A percentile compares a stretch with the other conserved stretches of the same genome.
These are phyloP conservation scores for Ophioceras dolichostomum DNA, from an alignment of 2,329 filamentous ascomycete genomes.

Conservation along the genomic window DNA sequence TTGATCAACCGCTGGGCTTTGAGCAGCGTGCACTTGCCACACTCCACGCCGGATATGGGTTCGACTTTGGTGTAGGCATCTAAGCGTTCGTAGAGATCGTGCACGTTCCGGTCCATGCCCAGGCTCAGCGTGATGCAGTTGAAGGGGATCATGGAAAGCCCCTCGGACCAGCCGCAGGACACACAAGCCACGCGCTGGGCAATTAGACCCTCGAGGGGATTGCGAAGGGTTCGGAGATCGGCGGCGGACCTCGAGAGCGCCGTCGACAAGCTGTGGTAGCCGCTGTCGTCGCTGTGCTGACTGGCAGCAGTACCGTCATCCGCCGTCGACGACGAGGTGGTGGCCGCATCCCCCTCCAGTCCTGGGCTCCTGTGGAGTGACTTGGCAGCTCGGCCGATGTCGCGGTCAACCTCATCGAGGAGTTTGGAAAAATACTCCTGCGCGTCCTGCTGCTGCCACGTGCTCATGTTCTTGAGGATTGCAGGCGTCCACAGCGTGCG, in stretches of 20 bases:
- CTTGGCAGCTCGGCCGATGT: conserved; percentile 42
- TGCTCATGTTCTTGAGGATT: conserved; percentile 82
- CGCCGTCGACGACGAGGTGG: not conserved
- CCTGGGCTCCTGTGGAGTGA: conserved; percentile 20
- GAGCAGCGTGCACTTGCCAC: conserved; percentile 77
- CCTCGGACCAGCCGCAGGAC: conserved; percentile 75
- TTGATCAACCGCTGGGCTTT: conserved; percentile 35
- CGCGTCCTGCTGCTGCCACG: conserved; percentile 92
- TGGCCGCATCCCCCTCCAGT: conserved; percentile 22
- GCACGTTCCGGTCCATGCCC: conserved; percentile 45
- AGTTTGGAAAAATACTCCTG: conserved; percentile 95
- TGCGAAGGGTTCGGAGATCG: conserved; percentile 29
- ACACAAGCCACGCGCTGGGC: conserved; percentile 86
- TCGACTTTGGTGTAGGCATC: conserved; percentile 80
- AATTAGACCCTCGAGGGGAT: conserved; percentile 76
- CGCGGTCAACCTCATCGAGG: conserved; percentile 72
- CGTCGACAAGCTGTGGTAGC: conserved; percentile 35
- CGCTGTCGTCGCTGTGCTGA: conserved; percentile 43
- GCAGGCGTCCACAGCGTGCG: conserved; percentile 70
- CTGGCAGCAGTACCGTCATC: conserved; percentile 21
- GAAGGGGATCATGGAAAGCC: conserved; percentile 82
- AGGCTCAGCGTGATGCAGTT: conserved; percentile 85
- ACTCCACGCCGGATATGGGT: conserved; percentile 79
- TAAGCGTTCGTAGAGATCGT: conserved; percentile 66
- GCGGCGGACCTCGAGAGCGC: conserved; percentile 20